Percentiles rank a stretch among this genome's conserved stretches.
Evolutionary conservation across 2,329 filamentous ascomycete genomes (phyloP).

Genomic region (Xylariaceae sp.): DNA sequence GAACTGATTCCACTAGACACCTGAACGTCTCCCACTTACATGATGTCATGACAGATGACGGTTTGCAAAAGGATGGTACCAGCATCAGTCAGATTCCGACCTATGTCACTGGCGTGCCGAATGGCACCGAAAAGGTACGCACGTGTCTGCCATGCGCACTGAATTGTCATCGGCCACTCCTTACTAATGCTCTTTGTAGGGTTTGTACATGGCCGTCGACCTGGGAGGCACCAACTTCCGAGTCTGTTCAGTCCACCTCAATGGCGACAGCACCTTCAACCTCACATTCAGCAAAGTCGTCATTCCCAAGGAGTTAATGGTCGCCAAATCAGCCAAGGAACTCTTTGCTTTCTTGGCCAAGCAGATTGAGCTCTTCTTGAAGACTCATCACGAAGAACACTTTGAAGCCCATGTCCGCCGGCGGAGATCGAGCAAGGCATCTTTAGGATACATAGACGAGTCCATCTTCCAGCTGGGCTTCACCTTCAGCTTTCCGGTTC

Average conservation of each 20-base stretch:
- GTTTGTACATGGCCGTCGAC: constrained; percentile 92
- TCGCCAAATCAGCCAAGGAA: constrained; percentile 76
- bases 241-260: constrained; percentile 89
- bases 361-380: constrained; percentile 85
- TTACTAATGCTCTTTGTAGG: constrained; percentile 46
- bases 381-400: constrained; percentile 80
- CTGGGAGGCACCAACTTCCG: constrained; percentile 98
- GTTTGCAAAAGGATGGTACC: constrained; percentile 69
- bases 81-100: constrained; percentile 94
- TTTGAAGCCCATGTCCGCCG: constrained; percentile 67
- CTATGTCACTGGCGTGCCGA: constrained; percentile 91
- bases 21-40: constrained; percentile 13
- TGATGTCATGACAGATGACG: constrained; percentile 58
- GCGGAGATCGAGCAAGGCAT: constrained; percentile 54
- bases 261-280: constrained; percentile 92
- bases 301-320: constrained; percentile 87
- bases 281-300: constrained; percentile 88
- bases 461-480: constrained; percentile 93
- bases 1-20: not conserved
- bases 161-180: not conserved
- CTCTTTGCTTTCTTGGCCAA: constrained; percentile 90
- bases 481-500: constrained; percentile 95
- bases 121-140: constrained; percentile 89
- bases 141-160: constrained; percentile 21
- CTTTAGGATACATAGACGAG: constrained; percentile 60